These are phyloP conservation scores for Chlorella sorokiniana DNA, from an alignment of 139 green algal species.

Conservation along the genomic window DNA sequence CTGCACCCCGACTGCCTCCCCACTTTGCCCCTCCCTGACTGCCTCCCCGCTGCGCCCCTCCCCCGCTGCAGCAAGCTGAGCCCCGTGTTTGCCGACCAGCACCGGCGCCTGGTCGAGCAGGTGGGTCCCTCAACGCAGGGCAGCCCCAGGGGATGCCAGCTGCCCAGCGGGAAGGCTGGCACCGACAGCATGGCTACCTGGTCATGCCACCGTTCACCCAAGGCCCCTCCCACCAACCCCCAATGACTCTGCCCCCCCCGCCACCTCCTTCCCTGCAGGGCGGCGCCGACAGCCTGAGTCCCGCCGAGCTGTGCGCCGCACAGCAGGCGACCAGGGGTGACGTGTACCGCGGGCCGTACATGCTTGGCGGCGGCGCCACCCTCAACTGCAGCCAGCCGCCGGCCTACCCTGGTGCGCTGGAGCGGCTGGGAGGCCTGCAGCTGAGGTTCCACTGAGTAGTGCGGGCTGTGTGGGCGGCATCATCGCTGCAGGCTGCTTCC, in stretches of 20 bases:
- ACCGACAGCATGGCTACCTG: too few relatives aligned
- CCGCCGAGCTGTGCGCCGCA: constrained; percentile 21
- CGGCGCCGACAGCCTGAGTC: neutral
- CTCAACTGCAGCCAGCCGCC: neutral
- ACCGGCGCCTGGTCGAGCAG: constrained; percentile 17
- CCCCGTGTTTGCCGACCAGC: constrained; percentile 22
- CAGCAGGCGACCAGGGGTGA: neutral
- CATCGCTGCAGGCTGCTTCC: neutral
- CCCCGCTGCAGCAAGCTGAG: constrained; percentile 23
- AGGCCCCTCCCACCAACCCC: neutral
- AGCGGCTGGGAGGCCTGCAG: neutral
- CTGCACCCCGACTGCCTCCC: neutral
- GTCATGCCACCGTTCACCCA: neutral
- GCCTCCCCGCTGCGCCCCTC: too few relatives aligned
- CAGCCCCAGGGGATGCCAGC: neutral
- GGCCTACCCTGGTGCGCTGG: neutral
- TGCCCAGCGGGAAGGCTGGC: too few relatives aligned
- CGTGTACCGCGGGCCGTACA: neutral
- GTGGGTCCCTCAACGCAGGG: neutral
- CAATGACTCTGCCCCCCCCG: neutral
- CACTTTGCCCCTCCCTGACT: neutral
- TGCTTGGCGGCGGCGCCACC: neutral
- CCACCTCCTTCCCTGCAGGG: neutral
- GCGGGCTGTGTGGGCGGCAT: neutral
- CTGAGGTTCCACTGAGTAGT: neutral